Evolutionary conservation across 768 basidiomycete genomes (phyloP), one percentile per base, ranked within the genome.

Genomic region (Lactifluus subvellereus): DNA sequence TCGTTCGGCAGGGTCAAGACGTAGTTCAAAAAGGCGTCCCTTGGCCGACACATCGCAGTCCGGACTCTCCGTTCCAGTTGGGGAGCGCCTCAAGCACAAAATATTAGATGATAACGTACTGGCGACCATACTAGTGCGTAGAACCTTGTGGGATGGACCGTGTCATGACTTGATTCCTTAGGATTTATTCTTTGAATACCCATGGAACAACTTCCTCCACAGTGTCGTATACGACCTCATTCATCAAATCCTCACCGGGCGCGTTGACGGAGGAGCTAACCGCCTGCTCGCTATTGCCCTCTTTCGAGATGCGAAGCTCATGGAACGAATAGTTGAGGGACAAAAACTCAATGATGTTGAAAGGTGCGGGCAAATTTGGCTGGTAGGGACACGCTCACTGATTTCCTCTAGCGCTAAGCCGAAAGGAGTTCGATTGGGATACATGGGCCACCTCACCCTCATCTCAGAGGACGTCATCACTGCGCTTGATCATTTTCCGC

Each of bases 181-280:
- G 94, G 91, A 95, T 69, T 79, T 98, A 42, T 98, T 98, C 79
- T 98, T 98, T 72, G 87, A 89, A 64, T 97, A 88, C 70, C 94
- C 95, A 0, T 93, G 91, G 88, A 98, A 99, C 75, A 98, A 98
- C 72, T 98, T 98, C 73, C 76, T 98, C 35, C 97, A 99, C 72
- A 94, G 91, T 69, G 88, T 94, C 35, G 93, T 97, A 18, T 98
- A 98, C 71, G 97, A 99, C 72, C 78, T 97, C 61, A 80, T 98
- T 1, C 97, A 98, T 71, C 97, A 98, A 73, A 87, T 98, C 50
- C 80, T 99, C 59, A 95, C 91, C 1, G 95, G 94, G 14, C 84
- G 86, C 30, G 82, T 94, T 22, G 90, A 94, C 50, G 78, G 79
- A n/a, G 87, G 91, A 4, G 80, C 84, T 56, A 97, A 97, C 70